Base-by-base conservation (phyloP, 305 asterid species). In the Rubia peregrina region DNA sequence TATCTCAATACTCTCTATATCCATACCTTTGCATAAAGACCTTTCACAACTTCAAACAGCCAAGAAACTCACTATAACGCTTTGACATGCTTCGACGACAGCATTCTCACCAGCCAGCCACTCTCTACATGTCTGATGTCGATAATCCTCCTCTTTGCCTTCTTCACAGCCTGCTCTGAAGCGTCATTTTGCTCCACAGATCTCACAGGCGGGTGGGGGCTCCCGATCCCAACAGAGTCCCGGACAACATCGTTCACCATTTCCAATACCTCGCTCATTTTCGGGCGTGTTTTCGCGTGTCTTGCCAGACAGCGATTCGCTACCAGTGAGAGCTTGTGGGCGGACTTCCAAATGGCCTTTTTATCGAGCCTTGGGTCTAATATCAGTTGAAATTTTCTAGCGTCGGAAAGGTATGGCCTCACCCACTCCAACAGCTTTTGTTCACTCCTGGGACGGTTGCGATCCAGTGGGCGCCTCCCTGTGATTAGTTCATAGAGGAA, bases 401-500 rank as follows among this genome's bases (percentile, higher is more conserved):
- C 77, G 43, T 91, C 96, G 1, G 96, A 88, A 68, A 90, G 75
- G 81, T 87, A 85, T 33, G 96, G 98, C 73, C 86, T 91, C 70
- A 93, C 96, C 98, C 98, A 93, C 59, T 93, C 96, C 63, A 94
- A 67, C 22, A 94, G 97, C 75, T 88, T 94, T 75, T 94, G 98
- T 83, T 94, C 98, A 22, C 78, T 76, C 82, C 81, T 88, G 6
- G 97, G 97, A 13, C 96, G 91, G 65, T 84, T 87, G n/a, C 92
- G 82, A 61, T 94, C 98, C 83, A 94, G 55, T 46, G 98, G 98
- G 49, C 90, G 91, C 67, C 98, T 82, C 9, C 98, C 96, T 0
- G 98, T 94, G 70, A 94, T 91, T 65, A 94, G 96, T 77, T 94
- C 98, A 9, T 91, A 91, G 3, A 94, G 89, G 85, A 94, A 94